Evolutionary conservation across 805 yeast species (phyloP).

Genomic region (Blastobotrys muscicola): DNA sequence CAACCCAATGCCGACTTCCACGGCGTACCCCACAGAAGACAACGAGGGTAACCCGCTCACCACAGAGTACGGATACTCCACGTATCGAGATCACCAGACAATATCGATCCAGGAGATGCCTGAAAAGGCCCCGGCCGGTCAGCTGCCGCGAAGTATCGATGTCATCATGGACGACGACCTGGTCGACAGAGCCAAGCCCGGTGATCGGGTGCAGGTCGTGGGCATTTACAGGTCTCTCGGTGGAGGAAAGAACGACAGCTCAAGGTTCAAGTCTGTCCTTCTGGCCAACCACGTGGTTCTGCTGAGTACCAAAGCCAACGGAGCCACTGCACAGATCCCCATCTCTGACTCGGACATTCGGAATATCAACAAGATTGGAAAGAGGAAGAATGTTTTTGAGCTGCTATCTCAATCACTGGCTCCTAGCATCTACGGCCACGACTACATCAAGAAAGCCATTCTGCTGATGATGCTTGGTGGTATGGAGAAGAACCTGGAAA

Average conservation of each 20-base stretch:
- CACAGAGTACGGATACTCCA: slow-evolving; percentile 88
- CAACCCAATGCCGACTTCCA: slow-evolving; percentile 72
- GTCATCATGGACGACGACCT: slow-evolving; percentile 90
- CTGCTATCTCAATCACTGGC: slow-evolving; percentile 79
- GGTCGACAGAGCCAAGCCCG: slow-evolving; percentile 88
- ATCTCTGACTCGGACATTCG: slow-evolving; percentile 78
- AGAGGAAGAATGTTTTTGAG: slow-evolving; percentile 63
- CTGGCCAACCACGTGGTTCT: slow-evolving; percentile 86
- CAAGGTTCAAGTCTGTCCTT: slow-evolving; percentile 74
- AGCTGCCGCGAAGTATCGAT: slow-evolving; percentile 87
- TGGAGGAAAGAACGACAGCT: slow-evolving; percentile 44
- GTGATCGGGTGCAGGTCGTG: slow-evolving; percentile 88
- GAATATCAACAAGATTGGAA: slow-evolving; percentile 71
- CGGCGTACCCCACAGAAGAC: slow-evolving; percentile 88
- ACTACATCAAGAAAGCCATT: slow-evolving; percentile 82
- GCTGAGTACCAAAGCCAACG: slow-evolving; percentile 77
- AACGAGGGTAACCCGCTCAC: slow-evolving; percentile 78
- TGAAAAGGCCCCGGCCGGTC: slow-evolving; percentile 96
- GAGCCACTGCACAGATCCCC: slow-evolving; percentile 52
- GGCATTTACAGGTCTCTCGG: slow-evolving; percentile 93
- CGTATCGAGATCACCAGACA: slow-evolving; percentile 90
- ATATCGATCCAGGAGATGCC: slow-evolving; percentile 96
- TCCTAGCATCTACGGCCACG: slow-evolving; percentile 93
- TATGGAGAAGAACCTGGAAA: slow-evolving; percentile 82
- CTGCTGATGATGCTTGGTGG: slow-evolving; percentile 89